phyloP scores from a whole-genome alignment of 495 filamentous ascomycete species.

The Pyrenula aspistea region DNA sequence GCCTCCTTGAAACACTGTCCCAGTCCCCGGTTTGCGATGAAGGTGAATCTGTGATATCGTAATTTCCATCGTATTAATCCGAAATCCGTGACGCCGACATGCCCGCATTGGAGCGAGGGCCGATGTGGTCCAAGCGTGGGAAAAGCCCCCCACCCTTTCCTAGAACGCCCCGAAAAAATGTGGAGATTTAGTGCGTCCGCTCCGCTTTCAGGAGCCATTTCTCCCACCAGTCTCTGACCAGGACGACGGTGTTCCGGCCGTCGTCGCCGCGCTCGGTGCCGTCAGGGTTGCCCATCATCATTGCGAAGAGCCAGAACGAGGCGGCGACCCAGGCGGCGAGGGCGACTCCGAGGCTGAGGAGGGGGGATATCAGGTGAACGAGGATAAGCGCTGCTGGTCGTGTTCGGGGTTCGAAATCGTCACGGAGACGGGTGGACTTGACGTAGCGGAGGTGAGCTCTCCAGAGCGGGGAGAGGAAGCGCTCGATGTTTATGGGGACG shows the following conservation, averaged over 20 bases:
- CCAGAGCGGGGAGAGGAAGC: constrained; percentile 26
- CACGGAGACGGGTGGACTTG: constrained; percentile 28
- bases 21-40: no score
- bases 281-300: constrained; percentile 49
- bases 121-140: no score
- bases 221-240: constrained; percentile 51
- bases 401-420: constrained; percentile 19
- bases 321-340: constrained; percentile 48
- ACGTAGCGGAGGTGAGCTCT: constrained; percentile 28
- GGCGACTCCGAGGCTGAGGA: constrained; percentile 40
- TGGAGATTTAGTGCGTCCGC: background rate
- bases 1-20: no score
- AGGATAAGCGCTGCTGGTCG: constrained; percentile 28
- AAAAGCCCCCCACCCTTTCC: no score
- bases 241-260: constrained; percentile 46
- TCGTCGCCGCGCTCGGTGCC: constrained; percentile 51
- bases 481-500: constrained; percentile 20
- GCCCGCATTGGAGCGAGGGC: no score
- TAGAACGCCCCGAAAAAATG: no score
- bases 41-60: no score
- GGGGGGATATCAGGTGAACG: constrained; percentile 39
- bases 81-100: no score
- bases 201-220: constrained; percentile 33
- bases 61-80: no score
- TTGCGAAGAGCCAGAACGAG: constrained; percentile 51